Evolutionary conservation across 331 rosid genomes (phyloP).

Genomic region (Rosa hybrid): DNA sequence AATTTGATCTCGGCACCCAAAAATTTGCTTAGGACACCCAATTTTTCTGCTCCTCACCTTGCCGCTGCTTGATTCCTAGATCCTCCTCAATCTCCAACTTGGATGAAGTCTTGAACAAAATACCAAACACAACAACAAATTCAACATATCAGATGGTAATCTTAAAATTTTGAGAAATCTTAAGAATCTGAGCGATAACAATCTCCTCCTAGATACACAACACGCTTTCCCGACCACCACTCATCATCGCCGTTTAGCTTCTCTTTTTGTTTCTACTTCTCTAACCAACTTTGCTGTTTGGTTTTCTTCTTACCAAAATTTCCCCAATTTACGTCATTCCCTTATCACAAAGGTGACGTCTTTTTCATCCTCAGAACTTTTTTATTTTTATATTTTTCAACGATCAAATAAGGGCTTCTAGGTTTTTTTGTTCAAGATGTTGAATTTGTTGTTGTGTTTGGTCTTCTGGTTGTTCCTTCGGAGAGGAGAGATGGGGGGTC

Average conservation of each 20-base stretch:
- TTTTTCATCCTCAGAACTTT: not conserved
- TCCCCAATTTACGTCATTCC: not conserved
- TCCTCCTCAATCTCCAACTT: too few relatives aligned
- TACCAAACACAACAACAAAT: too few relatives aligned
- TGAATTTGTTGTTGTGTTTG: not conserved
- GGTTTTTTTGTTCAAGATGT: not conserved
- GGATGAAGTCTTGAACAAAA: too few relatives aligned
- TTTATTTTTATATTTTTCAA: not conserved
- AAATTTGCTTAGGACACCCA: too few relatives aligned
- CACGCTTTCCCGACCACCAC: not conserved
- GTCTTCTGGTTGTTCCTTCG: not conserved
- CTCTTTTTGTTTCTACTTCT: too few relatives aligned
- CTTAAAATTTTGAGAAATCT: too few relatives aligned
- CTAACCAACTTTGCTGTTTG: not conserved
- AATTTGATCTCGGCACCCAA: too few relatives aligned
- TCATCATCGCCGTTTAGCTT: not conserved
- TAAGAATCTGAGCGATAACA: too few relatives aligned
- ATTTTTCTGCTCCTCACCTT: too few relatives aligned
- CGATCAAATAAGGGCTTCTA: slow-evolving; percentile 8
- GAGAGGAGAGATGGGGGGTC: slow-evolving; percentile 97
- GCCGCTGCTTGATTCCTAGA: too few relatives aligned
- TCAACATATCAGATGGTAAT: too few relatives aligned
- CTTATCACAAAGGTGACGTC: slow-evolving; percentile 17
- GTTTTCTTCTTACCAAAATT: not conserved
- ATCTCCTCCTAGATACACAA: too few relatives aligned